phyloP scores from a whole-genome alignment of 2,329 filamentous ascomycete genomes.

The Claviceps sp. region DNA sequence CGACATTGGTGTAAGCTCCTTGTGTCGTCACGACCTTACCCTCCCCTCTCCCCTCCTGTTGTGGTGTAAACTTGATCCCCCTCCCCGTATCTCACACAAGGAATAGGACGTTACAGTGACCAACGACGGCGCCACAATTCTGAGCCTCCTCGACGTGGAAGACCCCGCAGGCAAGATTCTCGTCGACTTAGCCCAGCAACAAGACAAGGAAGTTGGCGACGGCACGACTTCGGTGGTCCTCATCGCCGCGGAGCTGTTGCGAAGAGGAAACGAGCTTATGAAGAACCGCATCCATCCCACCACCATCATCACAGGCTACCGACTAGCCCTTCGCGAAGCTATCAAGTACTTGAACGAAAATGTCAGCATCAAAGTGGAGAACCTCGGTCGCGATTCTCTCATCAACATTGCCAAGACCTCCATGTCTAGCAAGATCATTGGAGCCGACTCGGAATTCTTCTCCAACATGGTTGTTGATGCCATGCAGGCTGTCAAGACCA shows the following conservation, averaged over 20 bases:
- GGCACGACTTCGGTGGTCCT: constrained; percentile 96
- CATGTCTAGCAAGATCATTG: constrained; percentile 99
- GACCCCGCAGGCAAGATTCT: constrained; percentile 97
- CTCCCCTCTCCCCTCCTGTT: not conserved
- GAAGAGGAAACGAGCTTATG: constrained; percentile 93
- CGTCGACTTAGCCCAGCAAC: constrained; percentile 93
- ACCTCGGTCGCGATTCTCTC: constrained; percentile 77
- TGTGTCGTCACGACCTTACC: not conserved
- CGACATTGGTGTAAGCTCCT: constrained; percentile 70
- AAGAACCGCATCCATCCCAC: constrained; percentile 99
- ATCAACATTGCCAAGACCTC: constrained; percentile 95
- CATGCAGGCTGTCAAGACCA: constrained; percentile 87
- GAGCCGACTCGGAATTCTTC: constrained; percentile 90
- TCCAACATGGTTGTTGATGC: constrained; percentile 94
- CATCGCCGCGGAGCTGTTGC: constrained; percentile 88
- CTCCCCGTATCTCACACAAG: not conserved
- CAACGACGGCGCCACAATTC: constrained; percentile 95
- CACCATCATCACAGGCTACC: constrained; percentile 97
- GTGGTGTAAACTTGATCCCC: not conserved
- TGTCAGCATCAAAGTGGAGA: constrained; percentile 89
- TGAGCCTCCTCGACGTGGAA: constrained; percentile 89
- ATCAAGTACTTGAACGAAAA: constrained; percentile 99
- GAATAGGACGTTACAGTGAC: constrained; percentile 88
- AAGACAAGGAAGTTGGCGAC: constrained; percentile 98
- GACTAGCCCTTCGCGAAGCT: constrained; percentile 86